Evolutionary conservation across 208 protist species (phyloP).

Genomic region (Acanthamoeba divionensis): DNA sequence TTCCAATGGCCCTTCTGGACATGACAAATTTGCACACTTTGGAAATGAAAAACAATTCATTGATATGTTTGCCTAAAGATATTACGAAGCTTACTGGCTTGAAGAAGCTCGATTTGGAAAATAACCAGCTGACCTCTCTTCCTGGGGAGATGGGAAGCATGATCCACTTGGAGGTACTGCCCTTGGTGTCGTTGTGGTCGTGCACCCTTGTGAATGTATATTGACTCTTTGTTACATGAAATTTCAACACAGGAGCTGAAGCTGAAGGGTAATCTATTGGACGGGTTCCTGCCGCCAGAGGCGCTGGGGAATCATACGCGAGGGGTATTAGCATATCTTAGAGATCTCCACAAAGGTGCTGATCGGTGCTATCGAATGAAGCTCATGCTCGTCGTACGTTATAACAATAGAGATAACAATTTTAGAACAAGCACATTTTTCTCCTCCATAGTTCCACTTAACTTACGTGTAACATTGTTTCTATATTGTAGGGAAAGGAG

Average conservation of each 20-base stretch:
- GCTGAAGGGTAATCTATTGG: slow-evolving; percentile 19
- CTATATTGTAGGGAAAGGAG: slow-evolving; percentile 39
- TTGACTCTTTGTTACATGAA: too few relatives aligned
- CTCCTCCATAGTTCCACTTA: too few relatives aligned
- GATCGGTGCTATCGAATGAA: slow-evolving; percentile 50
- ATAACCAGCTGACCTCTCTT: slow-evolving; percentile 4
- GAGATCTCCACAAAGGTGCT: slow-evolving; percentile 32
- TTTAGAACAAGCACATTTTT: too few relatives aligned
- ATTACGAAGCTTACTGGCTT: background rate
- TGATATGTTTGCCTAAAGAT: background rate
- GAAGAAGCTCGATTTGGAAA: slow-evolving; percentile 25
- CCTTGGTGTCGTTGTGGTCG: too few relatives aligned
- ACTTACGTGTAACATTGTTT: too few relatives aligned
- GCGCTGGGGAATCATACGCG: background rate
- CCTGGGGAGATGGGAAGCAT: slow-evolving; percentile 44
- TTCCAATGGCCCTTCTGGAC: slow-evolving; percentile 29
- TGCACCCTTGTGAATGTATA: too few relatives aligned
- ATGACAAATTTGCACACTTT: slow-evolving; percentile 10
- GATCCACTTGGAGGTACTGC: background rate
- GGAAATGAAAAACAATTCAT: slow-evolving; percentile 7
- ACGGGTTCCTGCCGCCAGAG: slow-evolving; percentile 29
- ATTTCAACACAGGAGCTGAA: too few relatives aligned
- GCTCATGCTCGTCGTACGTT: slow-evolving; percentile 59
- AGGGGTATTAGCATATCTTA: slow-evolving; percentile 28
- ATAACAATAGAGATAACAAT: too few relatives aligned